Evolutionary conservation across 2,329 filamentous ascomycete genomes (phyloP).

Genomic region (Fusarium circinatum): DNA sequence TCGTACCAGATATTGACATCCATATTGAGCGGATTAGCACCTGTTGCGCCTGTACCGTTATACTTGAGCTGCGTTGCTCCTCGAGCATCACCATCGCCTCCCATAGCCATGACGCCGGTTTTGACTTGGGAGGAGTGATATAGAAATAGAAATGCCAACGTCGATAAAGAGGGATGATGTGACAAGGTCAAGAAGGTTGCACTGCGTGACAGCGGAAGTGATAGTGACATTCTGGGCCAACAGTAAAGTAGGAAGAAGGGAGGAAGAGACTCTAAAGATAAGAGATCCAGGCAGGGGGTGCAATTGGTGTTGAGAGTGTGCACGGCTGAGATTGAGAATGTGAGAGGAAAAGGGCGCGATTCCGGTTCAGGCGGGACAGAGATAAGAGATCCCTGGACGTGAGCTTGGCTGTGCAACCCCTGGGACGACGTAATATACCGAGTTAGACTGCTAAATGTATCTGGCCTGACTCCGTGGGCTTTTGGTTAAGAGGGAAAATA

Average conservation of each 20-base stretch:
- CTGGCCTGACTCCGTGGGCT: neutral
- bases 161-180: constrained; percentile 1
- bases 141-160: constrained; percentile 26
- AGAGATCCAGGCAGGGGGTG: constrained; percentile 23
- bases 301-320: constrained; percentile 6
- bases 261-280: constrained; percentile 17
- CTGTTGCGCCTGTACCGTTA: constrained; percentile 71
- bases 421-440: neutral
- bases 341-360: constrained; percentile 3
- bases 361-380: constrained; percentile 10
- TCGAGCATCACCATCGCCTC: constrained; percentile 56
- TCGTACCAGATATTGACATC: constrained; percentile 84
- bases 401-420: constrained; percentile 8
- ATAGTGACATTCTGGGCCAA: constrained; percentile 17
- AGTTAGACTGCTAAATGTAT: neutral
- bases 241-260: constrained; percentile 4
- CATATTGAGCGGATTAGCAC: constrained; percentile 73
- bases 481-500: neutral
- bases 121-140: constrained; percentile 32
- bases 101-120: constrained; percentile 31
- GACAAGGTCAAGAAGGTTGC: constrained; percentile 10
- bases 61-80: constrained; percentile 60
- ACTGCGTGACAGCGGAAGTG: constrained; percentile 2
- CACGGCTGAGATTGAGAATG: constrained; percentile 7
- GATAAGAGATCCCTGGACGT: constrained; percentile 30